phyloP scores from a whole-genome alignment of 192 early-diverging fungal genomes.

The Backusella westeae region DNA sequence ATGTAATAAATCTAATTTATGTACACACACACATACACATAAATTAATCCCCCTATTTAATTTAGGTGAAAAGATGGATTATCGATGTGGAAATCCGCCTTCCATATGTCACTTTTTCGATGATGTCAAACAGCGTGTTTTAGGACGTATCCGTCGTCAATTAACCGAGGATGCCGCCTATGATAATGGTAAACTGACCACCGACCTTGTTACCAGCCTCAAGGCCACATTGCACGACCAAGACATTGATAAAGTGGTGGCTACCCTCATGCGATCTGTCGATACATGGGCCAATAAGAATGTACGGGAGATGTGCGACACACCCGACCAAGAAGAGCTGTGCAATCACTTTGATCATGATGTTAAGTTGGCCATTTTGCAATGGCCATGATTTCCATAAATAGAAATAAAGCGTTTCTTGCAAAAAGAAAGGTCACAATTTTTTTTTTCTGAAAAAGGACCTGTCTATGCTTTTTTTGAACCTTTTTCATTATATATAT shows the following conservation, averaged over 20 bases:
- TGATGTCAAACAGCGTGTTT: slow-evolving; percentile 27
- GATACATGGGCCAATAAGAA: slow-evolving; percentile 20
- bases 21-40: neutral
- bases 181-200: slow-evolving; percentile 20
- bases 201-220: slow-evolving; percentile 13
- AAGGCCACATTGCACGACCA: slow-evolving; percentile 3
- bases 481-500: neutral
- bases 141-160: slow-evolving; percentile 23
- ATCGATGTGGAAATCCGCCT: slow-evolving; percentile 60
- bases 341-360: slow-evolving; percentile 34
- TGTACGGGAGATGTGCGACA: slow-evolving; percentile 25
- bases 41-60: neutral
- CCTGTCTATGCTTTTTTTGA: too few species aligned
- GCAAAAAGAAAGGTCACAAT: neutral
- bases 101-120: slow-evolving; percentile 53
- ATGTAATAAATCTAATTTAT: slow-evolving; percentile 24
- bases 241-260: slow-evolving; percentile 7
- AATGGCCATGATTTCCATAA: slow-evolving; percentile 24
- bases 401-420: neutral
- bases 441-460: neutral
- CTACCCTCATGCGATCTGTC: slow-evolving; percentile 11
- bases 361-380: slow-evolving; percentile 30
- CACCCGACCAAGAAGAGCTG: neutral
- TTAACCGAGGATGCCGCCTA: slow-evolving; percentile 17
- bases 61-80: slow-evolving; percentile 48